Conservation (phyloP, 257 asterid species). For the Voacanga thouarsii region DNA sequence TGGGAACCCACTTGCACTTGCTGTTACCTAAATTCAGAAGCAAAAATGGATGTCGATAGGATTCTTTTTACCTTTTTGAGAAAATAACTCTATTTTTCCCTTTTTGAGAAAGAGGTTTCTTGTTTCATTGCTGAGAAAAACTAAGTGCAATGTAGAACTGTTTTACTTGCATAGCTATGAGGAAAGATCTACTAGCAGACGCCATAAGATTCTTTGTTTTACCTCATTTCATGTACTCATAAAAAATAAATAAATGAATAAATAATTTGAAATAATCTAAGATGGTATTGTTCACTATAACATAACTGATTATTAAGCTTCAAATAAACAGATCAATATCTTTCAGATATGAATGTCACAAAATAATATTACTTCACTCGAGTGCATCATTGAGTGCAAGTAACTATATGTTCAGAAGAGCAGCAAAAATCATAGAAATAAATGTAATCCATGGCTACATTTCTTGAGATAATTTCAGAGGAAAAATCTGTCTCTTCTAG, state of each 20-base stretch:
- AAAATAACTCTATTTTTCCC: background rate
- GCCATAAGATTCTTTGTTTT: background rate
- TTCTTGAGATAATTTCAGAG: background rate
- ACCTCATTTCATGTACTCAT: background rate
- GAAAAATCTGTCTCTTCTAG: background rate
- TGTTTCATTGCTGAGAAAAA: background rate
- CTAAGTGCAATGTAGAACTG: too few relatives aligned
- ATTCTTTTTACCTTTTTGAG: background rate
- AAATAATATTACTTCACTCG: background rate
- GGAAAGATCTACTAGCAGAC: background rate
- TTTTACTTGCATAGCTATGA: background rate
- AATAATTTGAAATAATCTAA: background rate
- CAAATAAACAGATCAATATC: background rate
- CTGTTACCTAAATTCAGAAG: background rate
- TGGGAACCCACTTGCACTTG: background rate
- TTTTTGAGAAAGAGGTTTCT: background rate
- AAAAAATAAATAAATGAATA: too few relatives aligned
- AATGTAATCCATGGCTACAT: background rate
- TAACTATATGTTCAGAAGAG: background rate
- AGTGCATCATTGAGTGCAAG: background rate
- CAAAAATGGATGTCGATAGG: background rate
- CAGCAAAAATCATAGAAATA: background rate
- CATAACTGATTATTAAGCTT: background rate
- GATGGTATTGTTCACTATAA: background rate
- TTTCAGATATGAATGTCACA: background rate